Evolutionary conservation across 2,329 filamentous ascomycete species (phyloP), one percentile per base, ranked within the genome.

Genomic region (Aotearoamyces nothofagi): DNA sequence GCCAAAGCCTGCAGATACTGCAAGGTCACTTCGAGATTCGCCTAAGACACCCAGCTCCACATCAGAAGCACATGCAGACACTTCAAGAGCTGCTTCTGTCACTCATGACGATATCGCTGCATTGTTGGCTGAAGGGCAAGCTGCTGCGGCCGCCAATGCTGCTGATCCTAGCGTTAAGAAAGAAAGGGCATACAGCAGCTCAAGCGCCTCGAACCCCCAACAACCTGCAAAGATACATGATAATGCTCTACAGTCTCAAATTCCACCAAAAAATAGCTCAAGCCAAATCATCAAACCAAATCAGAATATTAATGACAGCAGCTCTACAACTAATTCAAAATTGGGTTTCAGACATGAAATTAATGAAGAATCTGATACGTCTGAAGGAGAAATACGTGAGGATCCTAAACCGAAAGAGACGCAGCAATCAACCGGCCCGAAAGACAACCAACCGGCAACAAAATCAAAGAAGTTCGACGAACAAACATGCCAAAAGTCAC

Each of bases 361-460:
- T 25, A 15, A 25, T 15, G 13, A 12, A 12, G 9, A 25, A 25
- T 25, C 9, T 19, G 37, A 42, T 15, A 31, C 30, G 9, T 45
- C 44, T 9, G 44, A 47, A 15, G 46, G 47, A n/a, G 47, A 51
- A 32, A 48, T 51, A 33, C 15, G 46, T 22, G 47, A 50, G 39
- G 44, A 47, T 20, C 22, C 33, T 26, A 30, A 32, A 19, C 31
- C 36, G 6, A 33, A 27, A 30, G 39, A 33, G 27, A 15, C 34
- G 24, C 22, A 24, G 20, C 31, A 34, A 29, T 29, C 37, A 19
- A 31, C 32, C n/a, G 36, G 40, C 15, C 28, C 35, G 30, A 45
- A 38, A 25, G 36, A 39, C 22, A 29, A 25, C 30, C 30, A 38
- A 22, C 20, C 29, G 11, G 30, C 30, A 15, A 25, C 24, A 22